Base-by-base conservation (phyloP, 2,329 filamentous ascomycete genomes). In the Chaetomiaceae sp. region DNA sequence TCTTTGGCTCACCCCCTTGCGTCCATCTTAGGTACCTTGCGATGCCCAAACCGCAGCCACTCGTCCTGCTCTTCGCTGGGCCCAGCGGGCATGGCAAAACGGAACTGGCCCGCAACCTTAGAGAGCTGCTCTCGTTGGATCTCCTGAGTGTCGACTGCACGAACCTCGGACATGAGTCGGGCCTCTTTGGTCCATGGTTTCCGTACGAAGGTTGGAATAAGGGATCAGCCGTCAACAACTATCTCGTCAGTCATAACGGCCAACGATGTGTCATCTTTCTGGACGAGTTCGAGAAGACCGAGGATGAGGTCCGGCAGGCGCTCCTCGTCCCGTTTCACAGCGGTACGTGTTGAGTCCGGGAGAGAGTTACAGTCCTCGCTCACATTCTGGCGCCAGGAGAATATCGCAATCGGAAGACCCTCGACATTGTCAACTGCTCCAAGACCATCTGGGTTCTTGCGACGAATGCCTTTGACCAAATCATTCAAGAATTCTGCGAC, bases 241-340 rank as follows among this genome's bases (percentile, higher is more conserved):
- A 77, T 58, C 65, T 79, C 0, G 68, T 68, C 0, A 51, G 56
- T 2, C 66, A 74, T 22, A 59, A 58, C 6, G 71, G 69, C 1
- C 31, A 68, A 45, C 61, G 65, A 17, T 67, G 66, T 33, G 69
- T 80, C 8, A 71, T 80, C 0, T 79, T 78, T 53, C 58, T 80
- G 14, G 76, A 80, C 47, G 76, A 80, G 47, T 78, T 79, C 40
- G 76, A 79, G 36, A 79, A 77, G 60, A 75, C 73, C 0, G 65
- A 58, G 0, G 15, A 61, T 4, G 67, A 71, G 1, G 66, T 78
- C 2, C 70, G 70, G 9, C 61, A 76, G 19, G 62, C 74, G 5
- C 63, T 80, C 7, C 61, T 80, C 2, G 55, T 74, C 3, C 68
- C 71, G 0, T 74, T 77, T 51, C 71, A 78, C 4, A 67, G 68